Base-by-base conservation (phyloP, 176 grass and related monocot genomes). In the Carex parvula region DNA sequence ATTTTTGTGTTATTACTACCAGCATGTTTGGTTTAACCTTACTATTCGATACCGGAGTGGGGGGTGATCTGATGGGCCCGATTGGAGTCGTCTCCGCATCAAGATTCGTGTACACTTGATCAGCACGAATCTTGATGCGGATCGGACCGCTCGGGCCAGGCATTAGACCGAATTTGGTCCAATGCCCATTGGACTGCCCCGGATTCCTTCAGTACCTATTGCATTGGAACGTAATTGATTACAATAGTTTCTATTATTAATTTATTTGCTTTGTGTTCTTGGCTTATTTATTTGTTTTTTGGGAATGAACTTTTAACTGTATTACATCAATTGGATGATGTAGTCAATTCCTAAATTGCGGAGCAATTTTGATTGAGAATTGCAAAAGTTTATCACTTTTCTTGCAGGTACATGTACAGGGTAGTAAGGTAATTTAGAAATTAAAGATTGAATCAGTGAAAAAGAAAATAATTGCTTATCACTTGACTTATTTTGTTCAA, bases 391-490 rank as follows among this genome's bases (percentile, higher is more conserved):
- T 24, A 22, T 0, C 12, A 26, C 44, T 52, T 52, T 75, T 75
- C 71, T 75, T 13, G 22, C 22, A 75, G 68, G 46, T 75, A 29
- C 70, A 53, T 26, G 44, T 75, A 29, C 20, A 52, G 21, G 18
- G 13, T 7, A 52, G 11, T 26, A 75, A 75, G 71, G 10, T 74
- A 52, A 52, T 48, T 22, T 21, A 48, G 70, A 46, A 52, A 14
- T 24, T 73, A 22, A 73, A 73, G 70, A 35, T 73, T 73, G n/a
- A 74, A 53, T 74, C n/a, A 24, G 44, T 1, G 46, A 74, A 53
- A 46, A 46, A 52, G 4, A 18, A 17, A 68, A 68, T 42, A n/a
- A 44, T 20, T 71, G 17, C 11, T 9, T 17, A 7, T 54, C 22
- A 2, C 11, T 77, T 32, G 72, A 29, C 55, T 57, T 56, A 32